Base-by-base conservation (phyloP, 108 stramenopile species). In the Aureococcus anophagefferens region DNA sequence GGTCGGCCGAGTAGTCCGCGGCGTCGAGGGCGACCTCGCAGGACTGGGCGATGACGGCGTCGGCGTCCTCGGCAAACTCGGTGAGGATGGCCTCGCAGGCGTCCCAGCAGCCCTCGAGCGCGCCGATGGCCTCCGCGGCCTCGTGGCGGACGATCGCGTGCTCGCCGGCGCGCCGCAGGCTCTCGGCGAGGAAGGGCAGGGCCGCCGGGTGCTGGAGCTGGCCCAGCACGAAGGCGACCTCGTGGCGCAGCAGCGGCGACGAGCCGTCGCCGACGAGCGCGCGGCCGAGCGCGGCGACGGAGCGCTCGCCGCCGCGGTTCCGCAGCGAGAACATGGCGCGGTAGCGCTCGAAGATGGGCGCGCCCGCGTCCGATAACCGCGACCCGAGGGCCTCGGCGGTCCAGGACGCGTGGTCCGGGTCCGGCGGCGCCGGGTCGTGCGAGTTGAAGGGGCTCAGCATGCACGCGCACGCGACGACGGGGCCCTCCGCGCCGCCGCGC, bases 181-280 rank as follows among this genome's bases (percentile, higher is more conserved):
- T 82, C 44, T 37, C 76, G 30, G 68, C 86, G 63, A 99, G 79
- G 46, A 88, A 91, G 44, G 86, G 76, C 45, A 93, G 88, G 0
- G 91, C 81, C 46, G 80, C 79, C 17, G 92, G 80, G 88, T 91
- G 90, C 76, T 94, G 94, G 73, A 98, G 74, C 77, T 99, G 96
- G 18, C 99, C 99, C 70, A 98, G 80, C 15, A 99, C 96, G 79
- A 94, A 99, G 14, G 99, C 99, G 45, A 98, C 95, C 83, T 99
- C 99, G 87, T 99, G 99, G 63, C 97, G 85, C 65, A 98, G 83
- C 29, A 99, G 77, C 0, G 97, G 88, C 64, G 84, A 89, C 36
- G 82, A 82, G 15, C 81, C 77, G 68, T 94, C 94, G 40, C 81
- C 66, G 30, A 88, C 67, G 14, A 68, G 45, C n/a, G 69, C 33